Base-by-base conservation (phyloP, 1,139 yeast genomes). In the Protomyces arabidopsidicola region DNA sequence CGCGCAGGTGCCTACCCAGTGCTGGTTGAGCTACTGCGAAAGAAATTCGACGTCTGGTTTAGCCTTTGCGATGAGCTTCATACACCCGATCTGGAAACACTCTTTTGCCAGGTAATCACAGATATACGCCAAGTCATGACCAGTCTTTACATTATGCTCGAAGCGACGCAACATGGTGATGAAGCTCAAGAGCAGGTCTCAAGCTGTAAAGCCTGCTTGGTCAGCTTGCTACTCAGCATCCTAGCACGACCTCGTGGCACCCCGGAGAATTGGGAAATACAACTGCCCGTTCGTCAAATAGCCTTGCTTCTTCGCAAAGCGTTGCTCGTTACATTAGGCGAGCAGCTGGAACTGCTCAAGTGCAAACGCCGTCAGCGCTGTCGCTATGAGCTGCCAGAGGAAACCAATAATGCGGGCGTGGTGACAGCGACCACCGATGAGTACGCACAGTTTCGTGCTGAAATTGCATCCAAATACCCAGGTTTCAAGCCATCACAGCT, bases 361-460 rank as follows among this genome's bases (percentile, higher is more conserved):
- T 79, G 85, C 24, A 87, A 88, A 68, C 72, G 74, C 1, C 82
- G 78, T 68, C 75, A 87, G 36, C 74, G 79, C 20, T 67, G 74
- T n/a, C 74, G 76, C 51, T 82, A 81, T 67, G 75, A 77, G 0
- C 74, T 86, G 27, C 75, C 77, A 34, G 74, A 75, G 55, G 76
- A 69, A 18, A 3, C 14, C 16, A 63, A 65, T 42, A 68, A 65
- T 50, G 65, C 70, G 65, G 52, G 71, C 67, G 60, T 74, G 73
- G 61, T 84, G 55, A 77, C 80, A 0, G 84, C 90, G 42, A 84
- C 96, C 1, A 93, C 96, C 0, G 75, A 90, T 39, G 96, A 90
- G 69, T 90, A 88, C 72, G 85, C 84, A 72, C 84, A 88, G 3
- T 89, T 88, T 71, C 79, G 90, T 66, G 88, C 87, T 67, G 96